phyloP scores from a whole-genome alignment of 106 monocot species.

The Dendrobium catenatum region DNA sequence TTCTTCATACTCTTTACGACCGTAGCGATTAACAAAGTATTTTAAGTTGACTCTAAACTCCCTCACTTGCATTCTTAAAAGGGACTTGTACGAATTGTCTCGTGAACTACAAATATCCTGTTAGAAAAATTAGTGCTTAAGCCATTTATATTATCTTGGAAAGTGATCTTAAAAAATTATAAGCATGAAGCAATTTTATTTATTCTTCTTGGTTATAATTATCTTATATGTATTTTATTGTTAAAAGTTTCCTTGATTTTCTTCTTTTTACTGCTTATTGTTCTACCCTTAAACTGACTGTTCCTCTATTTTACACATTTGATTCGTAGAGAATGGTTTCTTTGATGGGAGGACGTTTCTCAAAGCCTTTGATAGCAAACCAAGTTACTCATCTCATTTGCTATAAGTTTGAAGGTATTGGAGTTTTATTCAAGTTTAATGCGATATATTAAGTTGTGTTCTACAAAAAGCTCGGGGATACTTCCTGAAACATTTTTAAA shows the following conservation, averaged over 20 bases:
- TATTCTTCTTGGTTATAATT: background rate
- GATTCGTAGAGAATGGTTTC: slow-evolving; percentile 79
- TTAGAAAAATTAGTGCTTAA: background rate
- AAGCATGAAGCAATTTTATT: background rate
- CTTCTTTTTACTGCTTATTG: background rate
- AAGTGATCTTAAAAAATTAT: background rate
- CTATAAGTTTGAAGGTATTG: slow-evolving; percentile 95
- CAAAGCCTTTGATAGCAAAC: slow-evolving; percentile 88
- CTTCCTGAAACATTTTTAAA: background rate
- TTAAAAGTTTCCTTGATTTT: background rate
- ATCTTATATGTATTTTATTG: background rate
- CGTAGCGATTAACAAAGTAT: background rate
- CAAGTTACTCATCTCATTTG: slow-evolving; percentile 97
- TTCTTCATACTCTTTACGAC: background rate
- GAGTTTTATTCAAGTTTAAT: background rate
- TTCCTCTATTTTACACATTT: background rate
- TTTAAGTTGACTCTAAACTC: background rate
- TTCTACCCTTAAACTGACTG: background rate
- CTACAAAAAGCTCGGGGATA: background rate
- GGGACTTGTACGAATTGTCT: background rate
- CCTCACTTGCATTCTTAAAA: background rate
- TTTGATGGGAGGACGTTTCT: slow-evolving; percentile 92
- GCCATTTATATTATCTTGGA: background rate
- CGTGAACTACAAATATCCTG: background rate
- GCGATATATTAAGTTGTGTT: background rate